Evolutionary conservation across 225 moss, liverwort and hornwort species (phyloP).

Genomic region (Thuidium tamariscinum): DNA sequence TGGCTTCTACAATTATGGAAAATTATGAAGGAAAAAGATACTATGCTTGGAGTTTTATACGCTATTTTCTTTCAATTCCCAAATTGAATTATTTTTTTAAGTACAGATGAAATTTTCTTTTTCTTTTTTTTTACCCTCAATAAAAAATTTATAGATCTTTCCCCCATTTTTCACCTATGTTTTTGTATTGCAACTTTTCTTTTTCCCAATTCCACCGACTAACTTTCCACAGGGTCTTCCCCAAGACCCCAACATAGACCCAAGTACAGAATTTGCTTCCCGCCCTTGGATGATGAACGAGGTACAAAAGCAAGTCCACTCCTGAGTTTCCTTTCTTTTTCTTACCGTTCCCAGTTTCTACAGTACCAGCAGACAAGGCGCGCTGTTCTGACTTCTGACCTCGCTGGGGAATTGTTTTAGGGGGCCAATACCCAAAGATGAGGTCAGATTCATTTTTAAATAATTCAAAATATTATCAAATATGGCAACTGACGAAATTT

Average conservation of each 20-base stretch:
- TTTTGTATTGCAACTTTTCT: neutral
- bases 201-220: neutral
- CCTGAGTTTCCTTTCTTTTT: neutral
- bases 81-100: fast-evolving
- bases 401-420: neutral
- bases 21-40: too few relatives aligned
- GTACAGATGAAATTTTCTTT: too few relatives aligned
- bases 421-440: neutral
- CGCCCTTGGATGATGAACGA: neutral
- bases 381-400: neutral
- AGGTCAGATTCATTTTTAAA: too few relatives aligned
- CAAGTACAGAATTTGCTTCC: neutral
- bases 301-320: neutral
- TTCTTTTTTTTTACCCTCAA: too few relatives aligned
- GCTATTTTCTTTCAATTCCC: neutral
- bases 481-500: too few relatives aligned
- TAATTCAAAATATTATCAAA: too few relatives aligned
- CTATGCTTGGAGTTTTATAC: too few relatives aligned
- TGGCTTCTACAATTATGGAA: too few relatives aligned
- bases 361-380: too few relatives aligned
- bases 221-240: too few relatives aligned
- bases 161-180: neutral
- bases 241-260: neutral
- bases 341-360: neutral
- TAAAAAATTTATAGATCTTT: neutral